Percentiles rank a stretch among this genome's conserved stretches.
Evolutionary conservation across 2,329 filamentous ascomycete species (phyloP).

Genomic region (Neonectria faginata): DNA sequence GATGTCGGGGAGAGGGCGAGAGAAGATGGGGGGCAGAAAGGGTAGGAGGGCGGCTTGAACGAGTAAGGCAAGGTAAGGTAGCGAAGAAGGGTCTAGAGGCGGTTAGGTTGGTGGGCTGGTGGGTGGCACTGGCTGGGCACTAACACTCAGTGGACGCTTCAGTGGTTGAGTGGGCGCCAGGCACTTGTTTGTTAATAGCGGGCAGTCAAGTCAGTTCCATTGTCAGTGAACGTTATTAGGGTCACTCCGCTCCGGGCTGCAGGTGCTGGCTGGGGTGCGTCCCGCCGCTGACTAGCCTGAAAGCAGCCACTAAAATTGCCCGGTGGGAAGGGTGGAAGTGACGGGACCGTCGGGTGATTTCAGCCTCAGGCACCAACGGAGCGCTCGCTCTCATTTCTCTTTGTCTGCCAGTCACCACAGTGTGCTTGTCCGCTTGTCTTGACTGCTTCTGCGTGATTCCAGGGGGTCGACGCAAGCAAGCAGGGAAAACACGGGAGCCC

Average conservation of each 20-base stretch:
- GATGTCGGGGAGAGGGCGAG: slow-evolving; percentile 43
- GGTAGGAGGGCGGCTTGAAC: slow-evolving; percentile 10
- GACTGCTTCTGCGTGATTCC: not conserved
- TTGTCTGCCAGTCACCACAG: not conserved
- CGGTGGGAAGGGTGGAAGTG: slow-evolving; percentile 39
- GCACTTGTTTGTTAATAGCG: not conserved
- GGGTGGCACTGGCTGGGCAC: not conserved
- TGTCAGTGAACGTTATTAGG: not conserved
- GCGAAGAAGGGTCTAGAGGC: slow-evolving; percentile 39
- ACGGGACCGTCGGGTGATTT: slow-evolving; percentile 35
- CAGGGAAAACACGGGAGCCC: not conserved
- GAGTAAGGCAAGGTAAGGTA: slow-evolving; percentile 25
- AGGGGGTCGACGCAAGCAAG: not conserved
- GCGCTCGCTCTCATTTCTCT: not conserved
- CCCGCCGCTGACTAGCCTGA: slow-evolving; percentile 15
- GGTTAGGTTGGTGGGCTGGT: slow-evolving; percentile 17
- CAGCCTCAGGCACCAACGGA: slow-evolving; percentile 44
- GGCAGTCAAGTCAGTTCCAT: not conserved
- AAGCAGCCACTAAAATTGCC: slow-evolving; percentile 36
- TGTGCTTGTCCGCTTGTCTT: not conserved
- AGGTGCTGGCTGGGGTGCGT: not conserved
- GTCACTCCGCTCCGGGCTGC: not conserved
- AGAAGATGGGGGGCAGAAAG: slow-evolving; percentile 36
- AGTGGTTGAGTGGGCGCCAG: not conserved
- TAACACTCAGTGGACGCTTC: not conserved